Evolutionary conservation across 228 moss, liverwort and hornwort species (phyloP), one percentile per base, ranked within the genome.

Genomic region (Sphagnum magellanicum): DNA sequence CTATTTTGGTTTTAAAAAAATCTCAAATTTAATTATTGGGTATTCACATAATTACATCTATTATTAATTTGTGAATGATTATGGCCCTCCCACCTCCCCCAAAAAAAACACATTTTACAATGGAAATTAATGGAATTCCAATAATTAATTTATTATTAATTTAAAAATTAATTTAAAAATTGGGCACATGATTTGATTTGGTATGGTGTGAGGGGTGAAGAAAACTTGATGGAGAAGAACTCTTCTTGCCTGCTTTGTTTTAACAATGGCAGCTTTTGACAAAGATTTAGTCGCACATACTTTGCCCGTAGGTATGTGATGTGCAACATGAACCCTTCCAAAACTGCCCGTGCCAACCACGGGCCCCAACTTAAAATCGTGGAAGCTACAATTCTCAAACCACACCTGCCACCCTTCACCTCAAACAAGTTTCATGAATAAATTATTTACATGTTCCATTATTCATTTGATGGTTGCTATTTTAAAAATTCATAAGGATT

Each of bases 281-380:
- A 88, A 51, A 8, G 88, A 79, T 57, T 88, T 88, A 48, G 69
- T 74, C 8, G 84, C 81, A 72, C 81, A 88, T 16, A 81, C 52
- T 50, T 75, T 67, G 55, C 72, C 73, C 5, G 67, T 79, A 8
- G 88, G 81, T 48, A 60, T 69, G 52, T 88, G 71, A 73, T 79
- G 79, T 71, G 81, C 84, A 70, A 79, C 58, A 73, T 84, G 75
- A 53, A 88, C 88, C 16, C 88, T 76, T 16, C 88, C 88, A 50
- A 88, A 88, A 67, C 88, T 88, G 48, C 88, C 88, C 0, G 88
- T 88, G 14, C 88, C 88, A 70, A 88, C 71, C 59, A 77, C 73
- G 10, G 75, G 77, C 16, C 88, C 88, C 6, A 88, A 67, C 66
- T 75, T 79, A 64, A 88, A 88, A 48, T 88, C 88, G 57, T 49